These are phyloP conservation scores for Chalciporus sphaerocephalus DNA, from an alignment of 768 basidiomycete genomes.

Conservation along the genomic window DNA sequence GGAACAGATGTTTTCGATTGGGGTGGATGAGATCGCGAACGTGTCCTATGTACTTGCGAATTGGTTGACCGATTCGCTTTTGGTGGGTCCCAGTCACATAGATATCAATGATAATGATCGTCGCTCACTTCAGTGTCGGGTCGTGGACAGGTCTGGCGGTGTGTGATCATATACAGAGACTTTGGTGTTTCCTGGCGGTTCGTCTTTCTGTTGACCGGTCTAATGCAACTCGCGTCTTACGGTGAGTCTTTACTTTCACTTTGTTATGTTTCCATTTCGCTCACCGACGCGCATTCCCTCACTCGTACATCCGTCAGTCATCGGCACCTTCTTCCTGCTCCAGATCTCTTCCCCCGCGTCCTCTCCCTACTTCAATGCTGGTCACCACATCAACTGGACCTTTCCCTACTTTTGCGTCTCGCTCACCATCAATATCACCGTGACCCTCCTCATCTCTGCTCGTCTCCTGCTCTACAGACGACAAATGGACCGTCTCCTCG, in stretches of 20 bases:
- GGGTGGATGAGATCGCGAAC: slow-evolving; percentile 21
- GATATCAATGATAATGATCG: no score
- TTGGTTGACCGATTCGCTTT: slow-evolving; percentile 25
- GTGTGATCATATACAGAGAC: slow-evolving; percentile 26
- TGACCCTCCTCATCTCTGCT: slow-evolving; percentile 23
- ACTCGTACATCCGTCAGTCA: slow-evolving; percentile 18
- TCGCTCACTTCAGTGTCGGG: background rate
- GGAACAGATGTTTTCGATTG: slow-evolving; percentile 27
- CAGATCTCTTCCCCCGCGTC: slow-evolving; percentile 27
- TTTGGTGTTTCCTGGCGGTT: slow-evolving; percentile 11
- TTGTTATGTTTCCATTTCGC: background rate
- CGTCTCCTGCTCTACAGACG: slow-evolving; percentile 28
- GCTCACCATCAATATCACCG: slow-evolving; percentile 23
- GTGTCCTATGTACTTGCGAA: slow-evolving; percentile 27
- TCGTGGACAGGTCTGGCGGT: slow-evolving; percentile 28
- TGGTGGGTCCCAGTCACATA: slow-evolving; percentile 12
- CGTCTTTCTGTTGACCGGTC: slow-evolving; percentile 16
- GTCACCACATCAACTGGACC: slow-evolving; percentile 21
- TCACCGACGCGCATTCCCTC: background rate
- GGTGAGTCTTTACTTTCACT: slow-evolving; percentile 8
- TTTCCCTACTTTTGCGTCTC: slow-evolving; percentile 26
- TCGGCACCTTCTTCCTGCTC: slow-evolving; percentile 23
- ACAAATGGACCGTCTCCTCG: slow-evolving; percentile 12
- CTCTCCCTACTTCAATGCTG: slow-evolving; percentile 21
- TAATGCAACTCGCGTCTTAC: slow-evolving; percentile 25